phyloP scores from a whole-genome alignment of 768 basidiomycete genomes.

The Paxillus ammoniavirescens region DNA sequence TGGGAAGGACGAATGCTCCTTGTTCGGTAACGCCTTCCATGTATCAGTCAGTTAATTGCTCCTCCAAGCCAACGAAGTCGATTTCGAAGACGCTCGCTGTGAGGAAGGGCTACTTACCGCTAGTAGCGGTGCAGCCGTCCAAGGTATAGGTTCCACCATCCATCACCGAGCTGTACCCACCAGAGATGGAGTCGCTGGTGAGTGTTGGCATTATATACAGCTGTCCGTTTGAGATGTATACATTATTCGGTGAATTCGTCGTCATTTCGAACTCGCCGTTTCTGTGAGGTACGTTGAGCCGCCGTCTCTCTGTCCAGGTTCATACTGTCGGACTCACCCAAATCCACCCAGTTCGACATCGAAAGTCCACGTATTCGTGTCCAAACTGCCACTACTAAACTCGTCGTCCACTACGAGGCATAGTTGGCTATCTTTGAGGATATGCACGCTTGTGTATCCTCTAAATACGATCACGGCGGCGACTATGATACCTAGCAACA shows the following conservation, averaged over 20 bases:
- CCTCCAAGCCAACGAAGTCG: background rate
- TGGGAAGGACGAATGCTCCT: constrained; percentile 22
- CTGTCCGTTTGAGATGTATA: constrained; percentile 46
- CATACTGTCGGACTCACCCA: constrained; percentile 30
- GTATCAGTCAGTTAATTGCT: background rate
- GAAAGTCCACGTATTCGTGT: constrained; percentile 43
- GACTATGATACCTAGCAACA: constrained; percentile 41
- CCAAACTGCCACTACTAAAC: constrained; percentile 40
- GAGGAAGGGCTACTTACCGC: background rate
- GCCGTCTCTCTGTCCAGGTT: background rate
- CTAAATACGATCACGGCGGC: constrained; percentile 46
- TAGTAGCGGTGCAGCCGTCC: constrained; percentile 32
- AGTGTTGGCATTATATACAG: constrained; percentile 62
- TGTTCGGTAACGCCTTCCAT: constrained; percentile 12
- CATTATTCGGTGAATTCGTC: constrained; percentile 37
- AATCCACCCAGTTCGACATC: constrained; percentile 57
- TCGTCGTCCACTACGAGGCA: constrained; percentile 51
- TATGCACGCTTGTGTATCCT: constrained; percentile 39
- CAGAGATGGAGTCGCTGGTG: constrained; percentile 45
- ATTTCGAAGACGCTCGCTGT: background rate
- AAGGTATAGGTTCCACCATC: constrained; percentile 39
- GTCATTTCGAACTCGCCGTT: constrained; percentile 61
- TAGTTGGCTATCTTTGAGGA: constrained; percentile 35
- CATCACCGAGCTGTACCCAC: constrained; percentile 36
- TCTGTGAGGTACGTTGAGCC: constrained; percentile 14